Conservation (phyloP, 345 rosid genomes). For the Eucalyptus tenuipes region DNA sequence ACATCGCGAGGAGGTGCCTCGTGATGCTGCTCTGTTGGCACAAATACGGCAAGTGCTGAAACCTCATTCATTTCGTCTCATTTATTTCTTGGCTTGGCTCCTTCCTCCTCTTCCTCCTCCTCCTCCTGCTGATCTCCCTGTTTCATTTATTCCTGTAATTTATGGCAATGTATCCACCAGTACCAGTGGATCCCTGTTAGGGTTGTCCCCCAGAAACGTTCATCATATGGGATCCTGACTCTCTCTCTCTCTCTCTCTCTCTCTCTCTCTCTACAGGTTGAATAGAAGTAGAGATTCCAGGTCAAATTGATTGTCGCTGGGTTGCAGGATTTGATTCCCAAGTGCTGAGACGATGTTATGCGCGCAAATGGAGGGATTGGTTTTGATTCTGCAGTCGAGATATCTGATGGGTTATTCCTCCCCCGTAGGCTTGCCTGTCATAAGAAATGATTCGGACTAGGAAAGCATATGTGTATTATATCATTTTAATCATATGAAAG, state of each 20-base stretch:
- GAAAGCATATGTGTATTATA: neutral
- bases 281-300: neutral
- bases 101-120: neutral
- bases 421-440: neutral
- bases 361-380: neutral
- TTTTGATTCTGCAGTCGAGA: neutral
- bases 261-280: neutral
- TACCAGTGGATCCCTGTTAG: neutral
- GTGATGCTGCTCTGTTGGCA: slow-evolving; percentile 53
- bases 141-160: neutral
- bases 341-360: neutral
- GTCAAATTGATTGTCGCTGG: neutral
- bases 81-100: neutral
- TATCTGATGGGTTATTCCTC: neutral
- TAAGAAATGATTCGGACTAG: neutral
- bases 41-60: slow-evolving; percentile 34
- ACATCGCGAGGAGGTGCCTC: slow-evolving; percentile 38
- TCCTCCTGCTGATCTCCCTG: neutral
- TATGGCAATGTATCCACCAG: neutral
- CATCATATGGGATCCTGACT: neutral
- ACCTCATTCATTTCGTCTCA: neutral
- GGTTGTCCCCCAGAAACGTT: neutral
- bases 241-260: neutral
- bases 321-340: neutral
- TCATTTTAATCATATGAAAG: neutral